Conservation (phyloP, 1,139 yeast species). For the Nakaseomyces nivariensis region DNA sequence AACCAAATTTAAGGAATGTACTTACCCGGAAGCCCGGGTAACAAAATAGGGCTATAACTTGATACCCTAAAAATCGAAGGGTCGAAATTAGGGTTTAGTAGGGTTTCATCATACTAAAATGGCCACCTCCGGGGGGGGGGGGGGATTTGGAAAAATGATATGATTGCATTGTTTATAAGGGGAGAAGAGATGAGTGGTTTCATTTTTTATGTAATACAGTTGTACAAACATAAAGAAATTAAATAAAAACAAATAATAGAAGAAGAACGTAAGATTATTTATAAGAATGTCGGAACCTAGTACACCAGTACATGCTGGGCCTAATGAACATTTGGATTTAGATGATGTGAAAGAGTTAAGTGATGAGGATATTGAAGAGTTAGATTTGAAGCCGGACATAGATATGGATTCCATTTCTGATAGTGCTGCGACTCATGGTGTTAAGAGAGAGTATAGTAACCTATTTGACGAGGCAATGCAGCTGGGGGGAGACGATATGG, state of each 20-base stretch:
- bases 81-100: background rate
- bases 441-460: background rate
- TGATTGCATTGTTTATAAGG: no score
- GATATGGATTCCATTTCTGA: constrained; percentile 14
- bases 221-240: no score
- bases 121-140: no score
- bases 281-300: constrained; percentile 29
- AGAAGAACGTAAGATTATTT: background rate
- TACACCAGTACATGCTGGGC: constrained; percentile 42
- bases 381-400: constrained; percentile 27
- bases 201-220: no score
- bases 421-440: background rate
- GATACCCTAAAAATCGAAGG: no score
- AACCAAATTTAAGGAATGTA: no score
- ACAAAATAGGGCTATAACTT: background rate
- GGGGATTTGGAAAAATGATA: no score
- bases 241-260: no score
- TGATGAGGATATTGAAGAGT: constrained; percentile 24
- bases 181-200: no score
- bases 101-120: background rate
- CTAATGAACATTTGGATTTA: constrained; percentile 35
- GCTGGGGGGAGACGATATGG: constrained; percentile 19
- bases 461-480: background rate
- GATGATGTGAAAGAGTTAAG: constrained; percentile 26
- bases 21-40: background rate